These are phyloP conservation scores for Alternaria triticina DNA, from an alignment of 2,329 filamentous ascomycete genomes.

Conservation along the genomic window DNA sequence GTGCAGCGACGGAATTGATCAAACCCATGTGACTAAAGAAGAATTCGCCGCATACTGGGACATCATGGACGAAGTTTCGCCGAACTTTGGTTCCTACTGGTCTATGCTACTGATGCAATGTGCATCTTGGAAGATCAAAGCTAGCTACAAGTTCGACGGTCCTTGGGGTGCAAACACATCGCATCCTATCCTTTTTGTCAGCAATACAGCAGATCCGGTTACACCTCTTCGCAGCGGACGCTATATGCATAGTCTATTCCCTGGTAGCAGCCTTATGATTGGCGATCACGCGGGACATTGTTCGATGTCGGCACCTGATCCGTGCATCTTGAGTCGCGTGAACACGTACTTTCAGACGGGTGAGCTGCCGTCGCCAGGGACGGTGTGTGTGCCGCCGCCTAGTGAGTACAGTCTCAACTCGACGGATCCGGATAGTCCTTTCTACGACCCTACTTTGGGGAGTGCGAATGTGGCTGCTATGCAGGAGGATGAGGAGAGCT, in stretches of 20 bases:
- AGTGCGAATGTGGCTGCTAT: not conserved
- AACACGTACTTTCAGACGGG: conserved; percentile 51
- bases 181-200: conserved; percentile 64
- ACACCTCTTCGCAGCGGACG: conserved; percentile 60
- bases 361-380: conserved; percentile 53
- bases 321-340: conserved; percentile 45
- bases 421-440: conserved; percentile 49
- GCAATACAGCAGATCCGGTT: conserved; percentile 65
- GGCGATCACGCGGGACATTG: conserved; percentile 57
- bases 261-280: conserved; percentile 53
- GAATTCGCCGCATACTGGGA: conserved; percentile 46
- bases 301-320: conserved; percentile 42
- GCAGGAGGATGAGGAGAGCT: not conserved
- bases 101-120: conserved; percentile 47
- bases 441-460: conserved; percentile 26
- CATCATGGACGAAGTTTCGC: conserved; percentile 41
- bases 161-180: conserved; percentile 50
- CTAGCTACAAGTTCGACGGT: conserved; percentile 42
- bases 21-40: conserved; percentile 27
- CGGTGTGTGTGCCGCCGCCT: conserved; percentile 53
- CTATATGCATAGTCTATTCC: conserved; percentile 50
- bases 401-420: conserved; percentile 35
- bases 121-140: conserved; percentile 45
- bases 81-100: conserved; percentile 49
- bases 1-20: conserved; percentile 51